Evolutionary conservation across 2,329 filamentous ascomycete genomes (phyloP), one percentile per base, ranked within the genome.

Genomic region (Stagonosporopsis rhizophila): DNA sequence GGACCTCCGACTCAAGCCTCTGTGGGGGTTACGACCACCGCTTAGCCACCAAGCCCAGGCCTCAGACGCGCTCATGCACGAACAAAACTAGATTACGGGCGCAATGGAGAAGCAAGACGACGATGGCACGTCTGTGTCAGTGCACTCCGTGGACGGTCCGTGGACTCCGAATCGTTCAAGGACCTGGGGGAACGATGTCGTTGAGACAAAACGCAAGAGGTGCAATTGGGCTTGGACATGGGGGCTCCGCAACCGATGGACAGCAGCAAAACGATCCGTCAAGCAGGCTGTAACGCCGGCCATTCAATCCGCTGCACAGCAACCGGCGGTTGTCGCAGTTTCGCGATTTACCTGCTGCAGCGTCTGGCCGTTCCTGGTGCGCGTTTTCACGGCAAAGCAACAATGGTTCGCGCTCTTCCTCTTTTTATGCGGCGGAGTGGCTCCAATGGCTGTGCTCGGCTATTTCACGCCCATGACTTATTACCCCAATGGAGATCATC

Each of bases 381-480:
- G 34, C 3, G 12, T 56, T 0, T 40, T 56, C 23, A 51, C 14
- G 5, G 32, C 53, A 15, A 59, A 52, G 30, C 62, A 58, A 20
- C 62, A 67, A 20, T 56, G 57, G 27, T 32, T 48, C 9, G 65
- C 60, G 7, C 47, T 58, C 17, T 23, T 56, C 1, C 30, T 67
- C 6, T 55, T 68, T 4, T 2, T 58, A 9, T 2, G 20, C 3
- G 56, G 48, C n/a, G 59, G 45, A 11, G 34, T 65, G 2, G 8
- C 47, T 9, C 65, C 65, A 11, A 17, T 68, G 44, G 25, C 42
- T 11, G 14, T 58, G 8, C 44, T 66, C 0, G 62, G 60, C 11
- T 23, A 49, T 23, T 44, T 46, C 15, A 64, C 62, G 14, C 54
- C 56, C 7, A 19, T 11, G 20, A 28, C 23, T 1, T 9, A 20